Evolutionary conservation across 331 rosid genomes (phyloP), one percentile per base, ranked within the genome.

Genomic region (Telfairia occidentalis): DNA sequence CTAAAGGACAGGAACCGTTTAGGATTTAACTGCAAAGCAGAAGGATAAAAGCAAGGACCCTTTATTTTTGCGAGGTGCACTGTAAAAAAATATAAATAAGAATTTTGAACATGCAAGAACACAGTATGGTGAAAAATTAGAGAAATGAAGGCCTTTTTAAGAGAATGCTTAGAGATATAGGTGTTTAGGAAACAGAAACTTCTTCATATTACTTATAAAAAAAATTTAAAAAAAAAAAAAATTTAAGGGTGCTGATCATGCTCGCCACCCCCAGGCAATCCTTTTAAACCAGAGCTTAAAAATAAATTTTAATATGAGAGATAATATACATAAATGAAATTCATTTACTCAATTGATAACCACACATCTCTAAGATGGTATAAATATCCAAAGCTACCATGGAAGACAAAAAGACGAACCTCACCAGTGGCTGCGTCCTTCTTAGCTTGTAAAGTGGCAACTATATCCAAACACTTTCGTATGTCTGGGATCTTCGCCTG

Each of bases 401-500:
- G 15, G 19, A 40, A 55, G 60, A 72, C 59, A 69, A 37, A 71
- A 70, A 76, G 53, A 95, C 96, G 78, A 88, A 92, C 99, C 97
- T 91, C 96, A 84, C 92, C 92, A 26, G 96, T 82, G 42, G 42
- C 75, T 7, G 58, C 53, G 60, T 86, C 96, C 92, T 92, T 92
- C 93, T 89, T 85, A 83, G 92, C 90, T 81, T 88, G 89, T 80
- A 90, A 83, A 43, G 97, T 83, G 61, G 93, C 92, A 81, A 91
- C 96, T 59, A 90, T 81, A 2, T 90, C 96, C 78, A 90, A 81
- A 86, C 96, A 91, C 85, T 90, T 95, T 67, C 84, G 90, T 69
- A 95, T 95, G 84, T 95, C 98, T 24, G 98, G 97, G 37, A 95
- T 91, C 86, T 91, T 91, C 65, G 96, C 98, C 98, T 90, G 83